These are phyloP conservation scores for Paramarasmius palmivorus DNA, from an alignment of 1,284 basidiomycete genomes.

Conservation along the genomic window DNA sequence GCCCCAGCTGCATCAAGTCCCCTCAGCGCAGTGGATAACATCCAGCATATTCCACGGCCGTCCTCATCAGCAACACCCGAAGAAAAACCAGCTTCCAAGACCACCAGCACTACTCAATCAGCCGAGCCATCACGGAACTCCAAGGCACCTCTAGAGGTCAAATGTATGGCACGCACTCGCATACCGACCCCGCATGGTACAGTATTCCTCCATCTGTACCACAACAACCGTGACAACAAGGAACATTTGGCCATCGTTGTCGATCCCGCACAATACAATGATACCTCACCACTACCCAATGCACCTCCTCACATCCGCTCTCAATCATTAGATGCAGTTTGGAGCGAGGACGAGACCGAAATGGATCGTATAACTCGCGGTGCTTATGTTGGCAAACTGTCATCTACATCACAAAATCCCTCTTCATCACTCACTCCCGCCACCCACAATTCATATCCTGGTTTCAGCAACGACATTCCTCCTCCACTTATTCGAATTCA, in stretches of 20 bases:
- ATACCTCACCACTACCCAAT: slow-evolving; percentile 30
- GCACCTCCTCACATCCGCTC: slow-evolving; percentile 72
- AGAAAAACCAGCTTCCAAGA: slow-evolving; percentile 29
- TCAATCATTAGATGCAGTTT: slow-evolving; percentile 79
- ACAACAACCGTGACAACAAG: slow-evolving; percentile 88
- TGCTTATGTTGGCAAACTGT: slow-evolving; percentile 88
- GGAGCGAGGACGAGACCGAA: slow-evolving; percentile 87
- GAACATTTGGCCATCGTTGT: slow-evolving; percentile 98
- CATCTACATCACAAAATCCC: slow-evolving; percentile 53
- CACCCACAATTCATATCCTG: slow-evolving; percentile 16
- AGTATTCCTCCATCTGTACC: slow-evolving; percentile 92
- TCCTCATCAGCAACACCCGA: background rate
- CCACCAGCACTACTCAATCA: slow-evolving; percentile 8
- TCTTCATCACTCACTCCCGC: slow-evolving; percentile 43
- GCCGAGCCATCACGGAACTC: slow-evolving; percentile 12
- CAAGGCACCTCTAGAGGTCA: slow-evolving; percentile 51
- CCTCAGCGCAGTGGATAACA: slow-evolving; percentile 6
- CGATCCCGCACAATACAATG: slow-evolving; percentile 80
- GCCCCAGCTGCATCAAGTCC: slow-evolving; percentile 19
- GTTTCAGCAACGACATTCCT: slow-evolving; percentile 42
- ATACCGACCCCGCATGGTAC: slow-evolving; percentile 97
- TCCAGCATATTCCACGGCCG: background rate
- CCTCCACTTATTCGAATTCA: slow-evolving; percentile 93
- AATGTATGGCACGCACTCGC: slow-evolving; percentile 95
- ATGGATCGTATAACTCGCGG: slow-evolving; percentile 94